Evolutionary conservation across 2,329 filamentous ascomycete genomes (phyloP).

Genomic region (Leptosphaerulina australis): DNA sequence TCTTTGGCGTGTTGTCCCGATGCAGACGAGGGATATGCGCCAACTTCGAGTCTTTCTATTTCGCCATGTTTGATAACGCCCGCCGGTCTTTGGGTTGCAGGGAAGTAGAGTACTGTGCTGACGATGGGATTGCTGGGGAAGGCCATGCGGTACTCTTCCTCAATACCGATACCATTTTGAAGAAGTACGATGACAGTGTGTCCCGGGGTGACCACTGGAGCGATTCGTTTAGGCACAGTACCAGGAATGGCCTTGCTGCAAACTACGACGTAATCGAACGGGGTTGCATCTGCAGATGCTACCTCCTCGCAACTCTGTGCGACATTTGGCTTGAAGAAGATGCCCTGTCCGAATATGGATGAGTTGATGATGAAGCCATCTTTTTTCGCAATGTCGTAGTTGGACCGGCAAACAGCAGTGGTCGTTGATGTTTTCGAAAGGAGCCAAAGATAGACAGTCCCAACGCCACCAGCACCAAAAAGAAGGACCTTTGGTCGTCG

Average conservation of each 20-base stretch:
- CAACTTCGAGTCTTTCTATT: conserved; percentile 58
- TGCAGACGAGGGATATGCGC: conserved; percentile 53
- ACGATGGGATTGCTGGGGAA: conserved; percentile 62
- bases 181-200: conserved; percentile 63
- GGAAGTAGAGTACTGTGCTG: conserved; percentile 62
- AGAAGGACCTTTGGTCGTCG: conserved; percentile 40
- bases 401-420: conserved; percentile 55
- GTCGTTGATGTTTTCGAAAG: conserved; percentile 49
- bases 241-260: conserved; percentile 55
- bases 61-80: conserved; percentile 57
- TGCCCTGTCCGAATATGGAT: conserved; percentile 42
- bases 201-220: conserved; percentile 46
- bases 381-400: conserved; percentile 51
- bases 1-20: conserved; percentile 20
- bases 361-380: conserved; percentile 53
- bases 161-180: conserved; percentile 67
- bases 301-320: conserved; percentile 47
- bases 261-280: conserved; percentile 58
- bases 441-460: conserved; percentile 52
- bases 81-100: conserved; percentile 57
- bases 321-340: conserved; percentile 46
- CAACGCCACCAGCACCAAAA: conserved; percentile 54
- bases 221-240: conserved; percentile 46
- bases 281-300: conserved; percentile 21
- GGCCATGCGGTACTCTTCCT: conserved; percentile 57